These are phyloP conservation scores for Leucocoprinus birnbaumii DNA, from an alignment of 768 basidiomycete species.

Conservation along the genomic window DNA sequence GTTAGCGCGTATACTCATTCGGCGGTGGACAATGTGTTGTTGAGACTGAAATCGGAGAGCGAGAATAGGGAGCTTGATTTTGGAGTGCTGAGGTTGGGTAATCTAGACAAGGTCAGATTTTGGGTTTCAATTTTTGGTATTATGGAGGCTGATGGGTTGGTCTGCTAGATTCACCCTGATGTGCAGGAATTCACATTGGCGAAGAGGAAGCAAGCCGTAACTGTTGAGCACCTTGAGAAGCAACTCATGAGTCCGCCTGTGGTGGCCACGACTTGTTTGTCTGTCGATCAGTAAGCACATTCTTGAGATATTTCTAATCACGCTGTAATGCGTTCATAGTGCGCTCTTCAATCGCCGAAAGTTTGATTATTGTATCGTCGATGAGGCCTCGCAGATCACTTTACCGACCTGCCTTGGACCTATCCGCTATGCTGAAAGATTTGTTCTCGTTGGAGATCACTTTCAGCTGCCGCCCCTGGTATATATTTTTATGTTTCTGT, in stretches of 20 bases:
- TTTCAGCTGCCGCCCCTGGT: conserved; percentile 96
- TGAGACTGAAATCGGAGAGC: conserved; percentile 60
- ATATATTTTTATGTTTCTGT: conserved; percentile 17
- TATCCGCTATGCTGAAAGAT: conserved; percentile 83
- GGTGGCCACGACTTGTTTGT: conserved; percentile 93
- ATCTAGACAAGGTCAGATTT: conserved; percentile 77
- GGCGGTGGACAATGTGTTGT: conserved; percentile 94
- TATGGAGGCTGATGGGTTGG: not conserved
- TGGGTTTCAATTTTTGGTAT: not conserved
- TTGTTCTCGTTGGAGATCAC: conserved; percentile 96
- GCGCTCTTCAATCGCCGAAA: conserved; percentile 79
- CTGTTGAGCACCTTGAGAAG: conserved; percentile 79
- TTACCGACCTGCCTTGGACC: conserved; percentile 95
- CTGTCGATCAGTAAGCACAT: conserved; percentile 82
- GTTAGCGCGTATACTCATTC: conserved; percentile 96
- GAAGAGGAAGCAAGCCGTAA: conserved; percentile 49
- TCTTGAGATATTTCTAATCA: not conserved
- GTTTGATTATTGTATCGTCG: conserved; percentile 97
- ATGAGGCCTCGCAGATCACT: conserved; percentile 98
- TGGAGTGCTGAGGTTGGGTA: conserved; percentile 81
- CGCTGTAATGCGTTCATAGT: conserved; percentile 33
- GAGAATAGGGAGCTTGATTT: conserved; percentile 42
- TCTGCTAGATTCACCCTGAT: conserved; percentile 74
- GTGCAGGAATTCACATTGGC: conserved; percentile 70
- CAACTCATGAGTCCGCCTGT: conserved; percentile 87